Evolutionary conservation across 2,329 filamentous ascomycete species (phyloP).

Genomic region (Fusarium coffeatum): DNA sequence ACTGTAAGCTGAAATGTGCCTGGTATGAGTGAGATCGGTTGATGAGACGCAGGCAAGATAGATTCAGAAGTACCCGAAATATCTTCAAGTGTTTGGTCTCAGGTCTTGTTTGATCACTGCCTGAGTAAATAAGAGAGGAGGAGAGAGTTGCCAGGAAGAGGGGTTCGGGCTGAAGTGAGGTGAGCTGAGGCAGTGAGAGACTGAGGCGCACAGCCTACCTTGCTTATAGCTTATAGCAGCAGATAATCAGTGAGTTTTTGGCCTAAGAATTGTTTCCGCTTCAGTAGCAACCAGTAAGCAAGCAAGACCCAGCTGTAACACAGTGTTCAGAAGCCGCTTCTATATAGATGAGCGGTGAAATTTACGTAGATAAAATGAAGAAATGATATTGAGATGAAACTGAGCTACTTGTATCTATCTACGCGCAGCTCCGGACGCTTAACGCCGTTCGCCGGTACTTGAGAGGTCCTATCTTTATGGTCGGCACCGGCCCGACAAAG

Average conservation of each 20-base stretch:
- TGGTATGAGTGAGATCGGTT: not conserved
- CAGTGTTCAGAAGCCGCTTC: not conserved
- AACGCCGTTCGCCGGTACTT: conserved; percentile 24
- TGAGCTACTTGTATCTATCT: not conserved
- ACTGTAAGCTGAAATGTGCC: not conserved
- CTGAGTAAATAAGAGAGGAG: not conserved
- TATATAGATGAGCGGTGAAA: conserved; percentile 3
- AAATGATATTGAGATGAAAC: not conserved
- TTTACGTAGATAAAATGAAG: not conserved
- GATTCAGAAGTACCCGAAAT: not conserved
- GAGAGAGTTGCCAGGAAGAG: conserved; percentile 1
- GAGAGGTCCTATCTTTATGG: conserved; percentile 4
- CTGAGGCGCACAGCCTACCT: conserved; percentile 18
- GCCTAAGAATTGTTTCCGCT: not conserved
- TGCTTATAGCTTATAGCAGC: conserved; percentile 4
- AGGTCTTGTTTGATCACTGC: not conserved
- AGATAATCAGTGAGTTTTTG: conserved; percentile 16
- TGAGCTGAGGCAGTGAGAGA: conserved; percentile 15
- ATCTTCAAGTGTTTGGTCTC: not conserved
- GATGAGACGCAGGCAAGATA: not conserved
- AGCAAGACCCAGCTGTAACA: not conserved
- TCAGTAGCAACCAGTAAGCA: not conserved
- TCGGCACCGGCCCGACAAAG: conserved; percentile 16
- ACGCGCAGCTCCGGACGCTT: conserved; percentile 23
- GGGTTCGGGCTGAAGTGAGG: conserved; percentile 18